phyloP scores from a whole-genome alignment of 306 rosid genomes.

The Inga laurina region DNA sequence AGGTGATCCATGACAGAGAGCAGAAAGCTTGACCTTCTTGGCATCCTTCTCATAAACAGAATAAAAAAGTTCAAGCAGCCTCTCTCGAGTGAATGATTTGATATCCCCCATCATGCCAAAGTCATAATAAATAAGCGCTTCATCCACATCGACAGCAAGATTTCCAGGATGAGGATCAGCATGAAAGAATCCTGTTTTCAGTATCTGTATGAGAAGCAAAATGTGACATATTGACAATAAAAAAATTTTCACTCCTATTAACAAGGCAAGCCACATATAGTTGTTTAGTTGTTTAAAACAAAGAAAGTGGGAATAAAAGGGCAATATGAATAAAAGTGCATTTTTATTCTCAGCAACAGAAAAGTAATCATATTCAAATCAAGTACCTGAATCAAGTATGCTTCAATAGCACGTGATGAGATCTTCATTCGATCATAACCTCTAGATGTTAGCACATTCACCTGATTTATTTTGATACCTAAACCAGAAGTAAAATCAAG shows the following conservation, averaged over 20 bases:
- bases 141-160: slow-evolving; percentile 81
- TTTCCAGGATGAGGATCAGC: slow-evolving; percentile 99
- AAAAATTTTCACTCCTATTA: not conserved
- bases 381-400: slow-evolving; percentile 88
- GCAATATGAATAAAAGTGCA: not conserved
- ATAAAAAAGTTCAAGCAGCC: slow-evolving; percentile 88
- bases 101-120: slow-evolving; percentile 99
- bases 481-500: slow-evolving; percentile 26
- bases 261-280: not conserved
- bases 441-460: slow-evolving; percentile 57
- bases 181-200: slow-evolving; percentile 93
- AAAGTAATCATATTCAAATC: slow-evolving; percentile 21
- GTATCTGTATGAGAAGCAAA: slow-evolving; percentile 55
- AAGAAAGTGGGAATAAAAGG: not conserved
- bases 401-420: slow-evolving; percentile 83
- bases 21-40: slow-evolving; percentile 62
- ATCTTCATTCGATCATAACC: slow-evolving; percentile 66
- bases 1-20: slow-evolving; percentile 7
- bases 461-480: slow-evolving; percentile 82
- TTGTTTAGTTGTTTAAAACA: not conserved
- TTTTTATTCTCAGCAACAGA: slow-evolving; percentile 15
- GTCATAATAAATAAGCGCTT: slow-evolving; percentile 85
- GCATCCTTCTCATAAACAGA: slow-evolving; percentile 88
- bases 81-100: slow-evolving; percentile 83
- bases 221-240: not conserved